These are phyloP conservation scores for Pinus albicaulis DNA, from an alignment of 75 land plant genomes.

Conservation along the genomic window DNA sequence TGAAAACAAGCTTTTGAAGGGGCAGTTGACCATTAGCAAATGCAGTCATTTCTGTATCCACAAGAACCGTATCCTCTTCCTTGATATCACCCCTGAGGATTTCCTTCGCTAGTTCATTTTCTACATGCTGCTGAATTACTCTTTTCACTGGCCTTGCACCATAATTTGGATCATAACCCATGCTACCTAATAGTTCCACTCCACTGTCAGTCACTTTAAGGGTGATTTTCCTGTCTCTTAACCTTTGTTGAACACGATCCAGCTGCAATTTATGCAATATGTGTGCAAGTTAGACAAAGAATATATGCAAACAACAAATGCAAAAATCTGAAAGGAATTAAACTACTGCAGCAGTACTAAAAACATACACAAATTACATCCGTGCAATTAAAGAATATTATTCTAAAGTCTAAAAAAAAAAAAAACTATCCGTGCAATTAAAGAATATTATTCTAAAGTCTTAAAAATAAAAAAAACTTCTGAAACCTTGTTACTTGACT, in stretches of 20 bases:
- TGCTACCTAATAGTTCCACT: constrained; percentile 45
- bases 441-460: too few species aligned
- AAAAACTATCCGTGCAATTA: background rate
- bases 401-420: background rate
- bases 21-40: constrained; percentile 53
- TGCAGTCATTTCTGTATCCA: constrained; percentile 63
- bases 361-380: background rate
- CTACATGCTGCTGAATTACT: constrained; percentile 63
- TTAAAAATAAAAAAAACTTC: background rate
- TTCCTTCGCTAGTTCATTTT: constrained; percentile 61
- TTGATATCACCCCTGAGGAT: constrained; percentile 52
- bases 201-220: constrained; percentile 53
- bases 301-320: background rate
- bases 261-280: constrained; percentile 26
- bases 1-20: constrained; percentile 55
- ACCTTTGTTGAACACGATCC: constrained; percentile 52
- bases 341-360: too few species aligned
- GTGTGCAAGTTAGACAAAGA: background rate
- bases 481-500: background rate
- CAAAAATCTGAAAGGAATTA: background rate
- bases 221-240: constrained; percentile 55
- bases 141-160: constrained; percentile 76
- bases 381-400: background rate
- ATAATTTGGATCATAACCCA: constrained; percentile 74
- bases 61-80: constrained; percentile 53